Base-by-base conservation (phyloP, 1,284 basidiomycete species). In the Phellopilus nigrolimitatus region DNA sequence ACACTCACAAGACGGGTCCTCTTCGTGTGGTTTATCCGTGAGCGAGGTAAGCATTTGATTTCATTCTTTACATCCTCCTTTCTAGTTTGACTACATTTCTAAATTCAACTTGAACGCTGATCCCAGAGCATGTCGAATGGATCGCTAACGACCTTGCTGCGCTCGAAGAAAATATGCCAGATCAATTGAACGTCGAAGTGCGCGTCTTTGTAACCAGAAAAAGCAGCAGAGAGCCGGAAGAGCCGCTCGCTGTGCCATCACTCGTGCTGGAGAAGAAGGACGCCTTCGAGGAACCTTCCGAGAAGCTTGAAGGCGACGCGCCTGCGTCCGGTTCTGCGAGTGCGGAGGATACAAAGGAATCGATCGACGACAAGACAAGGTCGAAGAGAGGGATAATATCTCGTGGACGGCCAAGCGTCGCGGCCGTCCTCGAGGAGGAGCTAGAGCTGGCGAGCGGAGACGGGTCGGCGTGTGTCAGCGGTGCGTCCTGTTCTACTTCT, bases 11-110 rank as follows among this genome's bases (percentile, higher is more conserved):
- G 56, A 6, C 59, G 62, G 25, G 63, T 68, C 28, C 56, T 69
- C 9, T 70, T 71, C 50, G 54, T 70, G 3, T 71, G 69, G 69
- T 56, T 62, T 6, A 63, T 68, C 37, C 61, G 66, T 6, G 60
- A 67, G 25, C 44, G 59, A 53, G 61, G 68, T 67, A 45, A 43
- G 59, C 15, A 37, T n/a, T n/a, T n/a, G n/a, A n/a, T n/a, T n/a
- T n/a, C n/a, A n/a, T n/a, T n/a, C n/a, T n/a, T n/a, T n/a, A n/a
- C n/a, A n/a, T 30, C 13, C 19, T 44, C 12, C 24, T 27, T 22
- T 36, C 13, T 42, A 17, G n/a, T 9, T 24, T 24, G n/a, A 13
- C 12, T 12, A 12, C 19, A 17, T 19, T 15, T 8, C 3, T 19
- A 10, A 19, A 40, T 4, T 37, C 46, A 15, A 44, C 17, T 40